phyloP scores from a whole-genome alignment of 345 rosid species.

The Eucalyptus erythrocorys region DNA sequence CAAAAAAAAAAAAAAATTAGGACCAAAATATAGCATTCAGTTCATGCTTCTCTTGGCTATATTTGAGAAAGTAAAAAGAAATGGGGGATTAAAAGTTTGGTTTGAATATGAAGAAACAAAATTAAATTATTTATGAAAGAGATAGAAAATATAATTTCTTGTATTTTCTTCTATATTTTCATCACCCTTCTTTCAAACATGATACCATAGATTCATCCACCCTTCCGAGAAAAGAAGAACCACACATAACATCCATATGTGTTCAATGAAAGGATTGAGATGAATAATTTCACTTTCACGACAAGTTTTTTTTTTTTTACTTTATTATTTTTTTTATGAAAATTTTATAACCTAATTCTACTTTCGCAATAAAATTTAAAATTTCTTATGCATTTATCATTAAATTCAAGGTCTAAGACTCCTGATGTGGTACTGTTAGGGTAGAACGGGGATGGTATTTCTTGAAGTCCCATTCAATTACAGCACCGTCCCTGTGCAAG shows the following conservation, averaged over 20 bases:
- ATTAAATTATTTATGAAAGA: background rate
- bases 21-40: background rate
- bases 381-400: no score
- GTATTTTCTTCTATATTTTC: background rate
- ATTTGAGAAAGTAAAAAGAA: background rate
- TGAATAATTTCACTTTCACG: background rate
- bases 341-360: no score
- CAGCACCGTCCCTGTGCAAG: background rate
- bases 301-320: no score
- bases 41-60: background rate
- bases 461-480: background rate
- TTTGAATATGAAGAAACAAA: background rate
- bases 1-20: background rate
- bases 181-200: background rate
- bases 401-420: no score
- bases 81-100: background rate
- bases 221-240: background rate
- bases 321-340: no score
- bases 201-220: background rate
- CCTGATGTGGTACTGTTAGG: no score
- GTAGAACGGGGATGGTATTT: background rate
- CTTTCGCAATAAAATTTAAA: no score
- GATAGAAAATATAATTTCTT: background rate
- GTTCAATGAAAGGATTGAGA: background rate
- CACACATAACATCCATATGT: background rate